Evolutionary conservation across 768 basidiomycete genomes (phyloP), one percentile per base, ranked within the genome.

Genomic region (Termitomyces sp.): DNA sequence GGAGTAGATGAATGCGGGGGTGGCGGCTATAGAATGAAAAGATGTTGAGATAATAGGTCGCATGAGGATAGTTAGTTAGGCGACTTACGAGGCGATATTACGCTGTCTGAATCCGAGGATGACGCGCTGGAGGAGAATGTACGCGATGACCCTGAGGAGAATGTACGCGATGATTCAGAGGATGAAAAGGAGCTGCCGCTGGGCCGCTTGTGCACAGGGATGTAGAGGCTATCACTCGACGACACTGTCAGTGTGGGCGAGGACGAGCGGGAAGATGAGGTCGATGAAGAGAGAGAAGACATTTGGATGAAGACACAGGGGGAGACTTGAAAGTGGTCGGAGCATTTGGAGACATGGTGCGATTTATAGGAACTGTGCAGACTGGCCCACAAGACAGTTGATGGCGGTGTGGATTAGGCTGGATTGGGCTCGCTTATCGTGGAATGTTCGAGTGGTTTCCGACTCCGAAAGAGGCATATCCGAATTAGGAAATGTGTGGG

Each of bases 151-250:
- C 22, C 38, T 15, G 44, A 35, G 12, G 42, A 33, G 12, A 54
- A 22, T 13, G 40, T 55, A 12, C 39, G 40, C 11, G 64, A 66
- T 16, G 69, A 65, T 20, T 32, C 36, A 13, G 68, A 66, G 20
- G 73, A 69, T 20, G 52, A 38, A 1, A 55, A 20, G 32, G 67
- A 57, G 50, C 66, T 66, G 60, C 68, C 67, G 20, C 59, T 61
- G 38, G 57, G 52, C 36, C 80, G 76, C 63, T 71, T 75, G 55
- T 81, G 79, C 0, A 81, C 60, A 28, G 81, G 80, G 40, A 81
- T 56, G 58, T 81, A 81, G 35, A 76, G 68, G 22, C 68, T 67
- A 18, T 8, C 50, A 39, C 36, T 18, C 36, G 38, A 65, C 45
- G 36, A 69, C 32, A 38, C 57, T 4, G 68, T 60, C 5, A 70